phyloP scores from a whole-genome alignment of 1,139 yeast species.

The Yamadazyma atmosphaerica region DNA sequence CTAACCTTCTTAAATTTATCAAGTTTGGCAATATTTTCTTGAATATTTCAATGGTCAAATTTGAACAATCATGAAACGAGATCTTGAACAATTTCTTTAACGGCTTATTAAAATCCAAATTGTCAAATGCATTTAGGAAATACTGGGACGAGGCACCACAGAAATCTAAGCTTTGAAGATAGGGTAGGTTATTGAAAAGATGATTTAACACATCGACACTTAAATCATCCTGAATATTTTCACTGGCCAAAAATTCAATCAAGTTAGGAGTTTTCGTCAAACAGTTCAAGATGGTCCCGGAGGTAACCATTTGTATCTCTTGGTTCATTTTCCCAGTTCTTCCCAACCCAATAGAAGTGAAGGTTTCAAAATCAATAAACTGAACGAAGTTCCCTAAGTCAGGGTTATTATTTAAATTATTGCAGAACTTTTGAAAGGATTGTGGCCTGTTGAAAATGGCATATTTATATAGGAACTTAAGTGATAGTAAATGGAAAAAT shows the following conservation, averaged over 20 bases:
- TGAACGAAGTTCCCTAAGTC: conserved; percentile 66
- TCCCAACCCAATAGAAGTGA: conserved; percentile 88
- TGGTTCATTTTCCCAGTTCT: conserved; percentile 87
- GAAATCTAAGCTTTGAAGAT: conserved; percentile 74
- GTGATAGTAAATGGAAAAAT: conserved; percentile 33
- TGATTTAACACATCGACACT: conserved; percentile 59
- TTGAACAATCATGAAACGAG: conserved; percentile 88
- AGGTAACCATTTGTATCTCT: conserved; percentile 88
- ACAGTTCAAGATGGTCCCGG: conserved; percentile 65
- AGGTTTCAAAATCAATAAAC: conserved; percentile 82
- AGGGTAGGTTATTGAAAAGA: conserved; percentile 59
- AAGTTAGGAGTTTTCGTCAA: conserved; percentile 65
- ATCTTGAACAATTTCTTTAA: conserved; percentile 49
- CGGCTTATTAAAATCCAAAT: conserved; percentile 19
- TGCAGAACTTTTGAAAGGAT: conserved; percentile 71
- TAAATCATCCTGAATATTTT: conserved; percentile 83
- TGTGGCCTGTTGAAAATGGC: conserved; percentile 80
- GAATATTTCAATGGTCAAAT: conserved; percentile 59
- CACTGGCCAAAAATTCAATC: conserved; percentile 78
- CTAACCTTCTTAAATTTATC: conserved; percentile 64
- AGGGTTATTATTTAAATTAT: conserved; percentile 50
- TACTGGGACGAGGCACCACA: conserved; percentile 79
- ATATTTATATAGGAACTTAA: conserved; percentile 57
- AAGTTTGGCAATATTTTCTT: conserved; percentile 58
- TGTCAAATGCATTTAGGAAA: conserved; percentile 64